Base-by-base conservation (phyloP, 1,139 yeast species). In the Diutina rugosa region DNA sequence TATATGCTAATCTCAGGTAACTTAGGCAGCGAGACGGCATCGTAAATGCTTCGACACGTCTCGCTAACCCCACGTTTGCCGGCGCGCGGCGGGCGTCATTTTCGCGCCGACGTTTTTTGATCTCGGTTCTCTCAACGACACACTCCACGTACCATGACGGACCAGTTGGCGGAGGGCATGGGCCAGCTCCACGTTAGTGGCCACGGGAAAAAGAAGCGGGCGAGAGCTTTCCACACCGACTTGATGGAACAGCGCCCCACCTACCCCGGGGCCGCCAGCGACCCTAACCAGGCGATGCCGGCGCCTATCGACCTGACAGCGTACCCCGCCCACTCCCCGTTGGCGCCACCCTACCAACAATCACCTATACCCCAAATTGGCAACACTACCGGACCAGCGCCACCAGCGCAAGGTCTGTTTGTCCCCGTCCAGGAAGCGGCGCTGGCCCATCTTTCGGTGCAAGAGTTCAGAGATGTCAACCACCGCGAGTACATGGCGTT, bases 381-480 rank as follows among this genome's bases (percentile, higher is more conserved):
- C 14, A 30, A 30, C 9, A 16, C 41, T n/a, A 47, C 32, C 21
- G 41, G 41, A 9, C 10, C 28, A 2, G 26, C 18, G 16, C 29
- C 41, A 7, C 41, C 14, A 3, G 53, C 21, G 1, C n/a, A 49
- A 6, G 53, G 53, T 4, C 53, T 16, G 44, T 49, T 49, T 49
- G 53, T 49, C 18, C 53, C 53, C 32, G 32, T 49, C 21, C 53
- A 49, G 32, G 53, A 49, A 9, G 53, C 53, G 14, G 26, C 49
- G 26, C 53, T 49, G 53, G 35, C 35, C 6, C 30, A 49, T 16
- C 44, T 49, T 14, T 49, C 53, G 16, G 44, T 49, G 2, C 53
- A 49, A 32, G 53, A 49, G 35, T 49, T 49, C 28, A 44, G 53
- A 14, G 44, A 49, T 9, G 10, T n/a, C 28, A 49, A 49, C 53